Evolutionary conservation across 805 yeast genomes (phyloP).

Genomic region (Starmerella floricola): DNA sequence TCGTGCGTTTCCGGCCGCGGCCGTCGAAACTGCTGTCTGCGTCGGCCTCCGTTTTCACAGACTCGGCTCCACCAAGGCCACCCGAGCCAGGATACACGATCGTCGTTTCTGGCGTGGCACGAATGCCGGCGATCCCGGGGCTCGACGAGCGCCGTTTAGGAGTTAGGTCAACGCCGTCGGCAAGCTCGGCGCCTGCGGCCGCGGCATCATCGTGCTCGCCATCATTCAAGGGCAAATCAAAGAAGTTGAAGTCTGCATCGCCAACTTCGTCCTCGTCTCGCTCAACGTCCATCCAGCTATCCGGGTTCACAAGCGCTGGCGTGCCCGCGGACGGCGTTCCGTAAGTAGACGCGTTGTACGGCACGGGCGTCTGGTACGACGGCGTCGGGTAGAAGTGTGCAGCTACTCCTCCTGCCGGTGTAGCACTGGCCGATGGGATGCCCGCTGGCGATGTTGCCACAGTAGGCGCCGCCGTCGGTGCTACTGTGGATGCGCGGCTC

Average conservation of each 20-base stretch:
- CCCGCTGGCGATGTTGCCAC: conserved; percentile 5
- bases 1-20: too few species aligned
- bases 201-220: too few species aligned
- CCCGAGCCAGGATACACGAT: too few species aligned
- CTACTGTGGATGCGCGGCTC: neutral
- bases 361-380: conserved; percentile 13
- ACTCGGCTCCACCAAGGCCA: too few species aligned
- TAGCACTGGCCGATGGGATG: neutral
- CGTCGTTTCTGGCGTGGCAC: too few species aligned
- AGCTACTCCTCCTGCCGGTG: neutral
- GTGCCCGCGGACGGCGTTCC: conserved; percentile 5
- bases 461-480: conserved; percentile 10
- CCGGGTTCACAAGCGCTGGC: conserved; percentile 2
- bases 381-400: conserved; percentile 13
- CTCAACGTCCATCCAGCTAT: conserved; percentile 15
- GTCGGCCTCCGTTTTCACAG: too few species aligned
- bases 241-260: conserved; percentile 34
- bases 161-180: too few species aligned
- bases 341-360: conserved; percentile 1
- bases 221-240: conserved; percentile 23
- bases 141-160: too few species aligned
- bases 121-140: too few species aligned
- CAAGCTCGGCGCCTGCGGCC: too few species aligned
- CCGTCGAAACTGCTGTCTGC: too few species aligned
- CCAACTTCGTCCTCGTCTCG: conserved; percentile 29